Percentiles rank a stretch among this genome's conserved stretches.
These are phyloP conservation scores for Irineochytrium annulatum DNA, from an alignment of 192 early-diverging fungal species.

Conservation along the genomic window DNA sequence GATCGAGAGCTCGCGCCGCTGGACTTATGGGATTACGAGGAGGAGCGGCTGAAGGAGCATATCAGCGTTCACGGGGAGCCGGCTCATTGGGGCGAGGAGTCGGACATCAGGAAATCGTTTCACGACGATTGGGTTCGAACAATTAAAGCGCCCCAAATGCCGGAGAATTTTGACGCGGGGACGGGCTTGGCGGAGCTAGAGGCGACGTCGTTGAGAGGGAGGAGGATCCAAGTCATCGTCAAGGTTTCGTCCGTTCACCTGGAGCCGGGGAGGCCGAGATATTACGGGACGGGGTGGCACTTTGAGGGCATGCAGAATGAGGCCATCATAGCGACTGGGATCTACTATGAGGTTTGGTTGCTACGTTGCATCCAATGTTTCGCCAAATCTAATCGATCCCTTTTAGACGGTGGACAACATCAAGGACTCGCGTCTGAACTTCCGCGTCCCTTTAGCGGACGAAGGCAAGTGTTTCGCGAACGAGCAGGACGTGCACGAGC, in stretches of 20 bases:
- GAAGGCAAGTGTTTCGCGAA: constrained; percentile 21
- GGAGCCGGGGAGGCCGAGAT: constrained; percentile 59
- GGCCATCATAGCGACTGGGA: constrained; percentile 66
- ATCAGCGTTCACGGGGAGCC: not conserved
- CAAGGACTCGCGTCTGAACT: constrained; percentile 53
- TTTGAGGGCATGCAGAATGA: constrained; percentile 70
- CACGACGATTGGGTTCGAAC: not conserved
- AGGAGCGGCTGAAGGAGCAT: not conserved
- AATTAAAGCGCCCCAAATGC: not conserved
- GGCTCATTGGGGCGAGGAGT: not conserved
- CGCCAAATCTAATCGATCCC: too few relatives aligned
- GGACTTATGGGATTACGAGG: not conserved
- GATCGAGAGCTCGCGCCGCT: not conserved
- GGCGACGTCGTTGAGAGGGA: constrained; percentile 20
- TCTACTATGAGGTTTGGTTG: too few relatives aligned
- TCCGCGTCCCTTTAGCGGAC: constrained; percentile 33
- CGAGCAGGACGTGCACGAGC: constrained; percentile 8
- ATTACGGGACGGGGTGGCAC: constrained; percentile 61
- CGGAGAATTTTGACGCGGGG: not conserved
- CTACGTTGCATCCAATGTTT: too few relatives aligned
- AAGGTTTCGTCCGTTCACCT: constrained; percentile 68
- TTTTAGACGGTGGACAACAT: constrained; percentile 70
- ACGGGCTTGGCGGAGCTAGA: not conserved
- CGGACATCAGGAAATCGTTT: constrained; percentile 24
- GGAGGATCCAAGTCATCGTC: constrained; percentile 58